These are phyloP conservation scores for Aureobasidium pullulans DNA, from an alignment of 2,329 filamentous ascomycete genomes.

Conservation along the genomic window DNA sequence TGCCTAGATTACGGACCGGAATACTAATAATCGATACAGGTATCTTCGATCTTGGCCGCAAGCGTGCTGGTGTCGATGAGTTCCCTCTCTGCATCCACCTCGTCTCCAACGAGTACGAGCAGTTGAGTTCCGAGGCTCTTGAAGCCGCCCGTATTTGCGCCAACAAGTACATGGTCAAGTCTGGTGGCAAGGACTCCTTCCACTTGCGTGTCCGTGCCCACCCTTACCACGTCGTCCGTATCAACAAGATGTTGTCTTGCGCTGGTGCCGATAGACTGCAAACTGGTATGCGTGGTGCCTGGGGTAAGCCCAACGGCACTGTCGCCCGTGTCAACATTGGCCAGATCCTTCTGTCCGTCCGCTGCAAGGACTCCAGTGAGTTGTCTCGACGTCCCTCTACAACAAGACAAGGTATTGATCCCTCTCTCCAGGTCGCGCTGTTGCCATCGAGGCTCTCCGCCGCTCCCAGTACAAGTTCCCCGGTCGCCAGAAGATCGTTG, in stretches of 20 bases:
- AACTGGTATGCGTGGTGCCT: slow-evolving; percentile 99
- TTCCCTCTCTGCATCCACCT: slow-evolving; percentile 99
- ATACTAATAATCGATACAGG: no score
- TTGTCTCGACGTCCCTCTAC: slow-evolving; percentile 19
- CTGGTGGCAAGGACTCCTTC: slow-evolving; percentile 64
- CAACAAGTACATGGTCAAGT: slow-evolving; percentile 87
- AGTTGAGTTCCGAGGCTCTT: slow-evolving; percentile 98
- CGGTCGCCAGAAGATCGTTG: slow-evolving; percentile 99
- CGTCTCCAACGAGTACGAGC: slow-evolving; percentile 99
- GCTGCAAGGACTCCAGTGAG: slow-evolving; percentile 87
- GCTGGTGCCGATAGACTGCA: slow-evolving; percentile 99
- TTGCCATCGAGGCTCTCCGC: slow-evolving; percentile 96
- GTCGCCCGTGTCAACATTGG: slow-evolving; percentile 99
- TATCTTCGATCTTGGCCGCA: slow-evolving; percentile 60
- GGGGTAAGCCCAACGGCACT: slow-evolving; percentile 98
- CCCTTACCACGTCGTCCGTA: slow-evolving; percentile 99
- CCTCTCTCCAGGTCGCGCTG: slow-evolving; percentile 61
- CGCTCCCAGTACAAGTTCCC: slow-evolving; percentile 99
- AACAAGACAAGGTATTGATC: neutral
- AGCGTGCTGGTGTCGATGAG: slow-evolving; percentile 97
- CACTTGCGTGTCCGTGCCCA: slow-evolving; percentile 74
- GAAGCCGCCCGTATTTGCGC: slow-evolving; percentile 99
- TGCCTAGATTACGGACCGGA: no score
- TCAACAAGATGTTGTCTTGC: slow-evolving; percentile 99
- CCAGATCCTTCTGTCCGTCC: slow-evolving; percentile 95